Evolutionary conservation across 495 filamentous ascomycete species (phyloP), one percentile per base, ranked within the genome.

Genomic region (Aspergillus biplanus): DNA sequence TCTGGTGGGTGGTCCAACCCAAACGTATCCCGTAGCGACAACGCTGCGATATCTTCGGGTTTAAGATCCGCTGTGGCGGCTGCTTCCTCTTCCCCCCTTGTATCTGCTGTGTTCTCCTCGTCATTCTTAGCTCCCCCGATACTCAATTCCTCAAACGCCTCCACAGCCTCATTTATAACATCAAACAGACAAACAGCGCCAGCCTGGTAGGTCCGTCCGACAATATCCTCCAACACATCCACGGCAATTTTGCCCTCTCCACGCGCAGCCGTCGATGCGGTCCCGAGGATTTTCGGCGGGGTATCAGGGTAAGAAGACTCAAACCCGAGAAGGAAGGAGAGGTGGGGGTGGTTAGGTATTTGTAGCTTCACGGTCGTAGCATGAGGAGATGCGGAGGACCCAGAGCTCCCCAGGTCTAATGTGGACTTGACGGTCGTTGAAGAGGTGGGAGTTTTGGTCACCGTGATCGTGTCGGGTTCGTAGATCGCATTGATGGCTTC

Each of bases 401-500:
- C 48, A 11, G 61, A 58, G 35, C 6, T 68, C 59, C 73, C 74
- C 39, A 77, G 57, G 63, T 80, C 76, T 16, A 82, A 67, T 8
- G 81, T 75, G 58, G 79, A 71, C 78, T 86, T 64, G 73, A 77
- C 13, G 74, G 72, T 57, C 73, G 78, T 21, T 6, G 63, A 33
- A 75, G 73, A 47, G 21, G 83, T 15, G 78, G 47, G 47, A 21
- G 83, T 59, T 15, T 73, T 75, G 65, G 65, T 73, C 21, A 80
- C 56, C 7, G 73, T 67, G 27, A 97, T 76, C 6, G 90, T 90
- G 46, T 81, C 76, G 15, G 86, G 83, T 27, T 88, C 90, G 77
- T 96, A 99, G 66, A 99, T 99, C 21, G 94, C 91, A 73, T 95
- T 97, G 64, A 99, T 91, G 54, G 91, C 92, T 69, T 90, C 89